Evolutionary conservation across 2,329 filamentous ascomycete genomes (phyloP).

Genomic region (Fusarium torreyae): DNA sequence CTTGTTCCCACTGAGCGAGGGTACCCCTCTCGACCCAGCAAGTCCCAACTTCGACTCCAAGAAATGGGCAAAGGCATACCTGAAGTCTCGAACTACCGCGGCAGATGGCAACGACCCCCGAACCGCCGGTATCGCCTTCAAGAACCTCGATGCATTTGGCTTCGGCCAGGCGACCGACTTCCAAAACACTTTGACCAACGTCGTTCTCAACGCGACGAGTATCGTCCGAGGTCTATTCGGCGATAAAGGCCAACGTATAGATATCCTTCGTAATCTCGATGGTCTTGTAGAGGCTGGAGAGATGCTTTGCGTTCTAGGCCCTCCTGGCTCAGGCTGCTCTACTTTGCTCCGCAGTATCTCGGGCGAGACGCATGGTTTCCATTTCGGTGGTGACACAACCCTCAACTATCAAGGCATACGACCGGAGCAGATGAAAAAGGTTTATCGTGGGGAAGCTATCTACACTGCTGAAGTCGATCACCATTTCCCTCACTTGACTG

Average conservation of each 20-base stretch:
- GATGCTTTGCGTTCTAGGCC: slow-evolving; percentile 80
- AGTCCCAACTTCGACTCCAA: slow-evolving; percentile 59
- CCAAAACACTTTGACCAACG: slow-evolving; percentile 74
- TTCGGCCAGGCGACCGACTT: slow-evolving; percentile 77
- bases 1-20: slow-evolving; percentile 41
- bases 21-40: slow-evolving; percentile 55
- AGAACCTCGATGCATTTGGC: slow-evolving; percentile 75
- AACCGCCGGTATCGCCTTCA: slow-evolving; percentile 74
- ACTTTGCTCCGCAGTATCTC: slow-evolving; percentile 86
- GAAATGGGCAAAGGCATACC: slow-evolving; percentile 60
- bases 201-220: slow-evolving; percentile 64
- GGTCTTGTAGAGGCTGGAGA: slow-evolving; percentile 77
- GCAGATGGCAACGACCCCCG: slow-evolving; percentile 67
- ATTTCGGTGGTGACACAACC: slow-evolving; percentile 74
- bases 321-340: slow-evolving; percentile 79
- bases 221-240: slow-evolving; percentile 65
- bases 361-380: slow-evolving; percentile 83
- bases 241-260: slow-evolving; percentile 67
- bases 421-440: slow-evolving; percentile 78
- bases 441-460: slow-evolving; percentile 84
- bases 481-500: slow-evolving; percentile 80
- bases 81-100: slow-evolving; percentile 37
- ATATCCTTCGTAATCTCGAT: slow-evolving; percentile 76
- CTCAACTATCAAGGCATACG: slow-evolving; percentile 80
- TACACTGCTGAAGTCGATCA: slow-evolving; percentile 87